Conservation (phyloP, 2,329 filamentous ascomycete species). For the Verticillium nubilum region DNA sequence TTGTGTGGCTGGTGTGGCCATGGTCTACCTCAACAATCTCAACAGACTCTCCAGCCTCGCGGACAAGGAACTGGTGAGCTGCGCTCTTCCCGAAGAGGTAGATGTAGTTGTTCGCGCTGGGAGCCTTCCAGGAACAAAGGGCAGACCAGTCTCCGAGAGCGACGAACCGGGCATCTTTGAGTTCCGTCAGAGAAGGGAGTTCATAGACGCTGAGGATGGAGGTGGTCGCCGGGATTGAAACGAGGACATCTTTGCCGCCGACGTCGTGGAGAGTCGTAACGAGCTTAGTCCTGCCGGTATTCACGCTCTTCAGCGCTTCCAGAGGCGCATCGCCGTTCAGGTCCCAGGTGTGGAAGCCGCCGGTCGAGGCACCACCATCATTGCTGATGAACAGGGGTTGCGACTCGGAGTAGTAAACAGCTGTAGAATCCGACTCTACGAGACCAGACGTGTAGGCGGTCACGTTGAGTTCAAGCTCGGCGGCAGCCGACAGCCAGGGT, state of each 20-base stretch:
- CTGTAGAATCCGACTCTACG: constrained; percentile 35
- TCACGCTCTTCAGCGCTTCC: constrained; percentile 21
- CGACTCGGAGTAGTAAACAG: constrained; percentile 29
- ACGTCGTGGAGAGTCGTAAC: constrained; percentile 32
- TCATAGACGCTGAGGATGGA: constrained; percentile 35
- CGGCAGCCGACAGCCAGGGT: constrained; percentile 3
- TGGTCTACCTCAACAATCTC: constrained; percentile 30
- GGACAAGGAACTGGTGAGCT: constrained; percentile 31
- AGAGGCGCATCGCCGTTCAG: constrained; percentile 24
- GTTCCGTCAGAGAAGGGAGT: constrained; percentile 21
- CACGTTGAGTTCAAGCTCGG: constrained; percentile 19
- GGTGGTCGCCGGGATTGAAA: constrained; percentile 37
- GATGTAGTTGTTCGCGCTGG: constrained; percentile 34
- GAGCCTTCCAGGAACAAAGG: constrained; percentile 37
- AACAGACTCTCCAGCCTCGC: constrained; percentile 17
- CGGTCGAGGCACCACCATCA: constrained; percentile 35
- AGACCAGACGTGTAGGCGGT: constrained; percentile 24
- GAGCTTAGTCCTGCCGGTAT: constrained; percentile 39
- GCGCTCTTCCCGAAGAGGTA: constrained; percentile 39
- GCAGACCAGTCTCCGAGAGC: constrained; percentile 41
- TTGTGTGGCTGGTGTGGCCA: not conserved
- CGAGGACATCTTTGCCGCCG: constrained; percentile 27
- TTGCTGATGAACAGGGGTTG: constrained; percentile 37
- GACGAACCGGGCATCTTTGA: constrained; percentile 23
- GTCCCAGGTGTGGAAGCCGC: constrained; percentile 34